Conservation (phyloP, 83 land plant species). For the Larix sibirica region DNA sequence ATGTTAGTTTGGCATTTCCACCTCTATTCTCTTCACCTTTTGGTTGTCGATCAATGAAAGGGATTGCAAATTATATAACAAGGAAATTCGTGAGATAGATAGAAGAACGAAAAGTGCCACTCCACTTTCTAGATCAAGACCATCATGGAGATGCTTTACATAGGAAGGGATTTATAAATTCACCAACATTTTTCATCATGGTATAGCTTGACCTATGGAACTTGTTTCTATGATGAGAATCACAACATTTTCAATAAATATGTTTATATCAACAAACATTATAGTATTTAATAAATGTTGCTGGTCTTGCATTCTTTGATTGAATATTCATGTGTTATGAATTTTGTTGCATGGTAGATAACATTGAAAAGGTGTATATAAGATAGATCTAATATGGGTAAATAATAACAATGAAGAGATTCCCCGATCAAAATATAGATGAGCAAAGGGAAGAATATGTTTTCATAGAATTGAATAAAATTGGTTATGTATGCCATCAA, state of each 20-base stretch:
- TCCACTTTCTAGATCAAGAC: conserved; percentile 17
- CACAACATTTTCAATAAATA: conserved; percentile 5
- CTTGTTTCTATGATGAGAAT: neutral
- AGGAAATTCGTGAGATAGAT: conserved; percentile 13
- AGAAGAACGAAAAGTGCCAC: neutral
- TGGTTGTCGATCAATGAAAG: neutral
- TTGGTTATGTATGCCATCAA: conserved; percentile 84
- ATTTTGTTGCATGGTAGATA: conserved; percentile 47
- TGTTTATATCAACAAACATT: neutral
- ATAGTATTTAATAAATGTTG: neutral
- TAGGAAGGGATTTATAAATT: conserved; percentile 60
- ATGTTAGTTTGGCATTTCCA: conserved; percentile 6
- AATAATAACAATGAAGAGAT: conserved; percentile 80
- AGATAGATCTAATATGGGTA: conserved; percentile 60
- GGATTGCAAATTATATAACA: neutral
- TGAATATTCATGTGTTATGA: neutral
- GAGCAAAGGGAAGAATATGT: conserved; percentile 68
- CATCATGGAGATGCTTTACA: conserved; percentile 63
- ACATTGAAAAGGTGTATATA: conserved; percentile 80
- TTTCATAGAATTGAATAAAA: conserved; percentile 75
- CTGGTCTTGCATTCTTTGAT: neutral
- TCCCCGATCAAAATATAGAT: conserved; percentile 54
- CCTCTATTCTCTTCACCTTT: conserved; percentile 11
- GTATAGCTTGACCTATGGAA: conserved; percentile 22
- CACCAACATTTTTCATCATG: conserved; percentile 66